Conservation (phyloP, 305 asterid species). For the Withania somnifera region DNA sequence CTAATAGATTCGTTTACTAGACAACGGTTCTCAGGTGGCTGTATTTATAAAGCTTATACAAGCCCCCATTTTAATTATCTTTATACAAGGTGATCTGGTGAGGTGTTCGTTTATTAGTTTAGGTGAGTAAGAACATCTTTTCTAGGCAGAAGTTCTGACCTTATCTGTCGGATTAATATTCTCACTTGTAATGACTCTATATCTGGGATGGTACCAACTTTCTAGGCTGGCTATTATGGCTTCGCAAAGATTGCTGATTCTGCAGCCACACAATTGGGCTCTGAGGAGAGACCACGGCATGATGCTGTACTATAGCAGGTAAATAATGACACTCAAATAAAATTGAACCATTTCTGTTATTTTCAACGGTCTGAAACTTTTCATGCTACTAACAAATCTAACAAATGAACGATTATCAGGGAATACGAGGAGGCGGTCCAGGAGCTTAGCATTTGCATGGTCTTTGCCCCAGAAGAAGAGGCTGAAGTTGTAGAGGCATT, state of each 20-base stretch:
- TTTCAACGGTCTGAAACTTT: background rate
- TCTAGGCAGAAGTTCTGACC: background rate
- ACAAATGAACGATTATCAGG: too few relatives aligned
- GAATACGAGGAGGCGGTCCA: slow-evolving; percentile 75
- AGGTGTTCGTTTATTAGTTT: background rate
- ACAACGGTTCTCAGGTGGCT: background rate
- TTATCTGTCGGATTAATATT: background rate
- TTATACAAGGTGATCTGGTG: background rate
- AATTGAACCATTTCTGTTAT: background rate
- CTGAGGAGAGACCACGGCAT: slow-evolving; percentile 79
- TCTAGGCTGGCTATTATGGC: slow-evolving; percentile 88
- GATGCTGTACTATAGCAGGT: slow-evolving; percentile 84
- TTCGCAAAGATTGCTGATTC: slow-evolving; percentile 67
- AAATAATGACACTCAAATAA: background rate
- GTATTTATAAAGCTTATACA: background rate
- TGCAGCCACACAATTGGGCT: slow-evolving; percentile 87
- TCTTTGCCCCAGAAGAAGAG: slow-evolving; percentile 91
- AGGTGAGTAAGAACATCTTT: background rate
- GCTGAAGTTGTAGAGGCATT: slow-evolving; percentile 55
- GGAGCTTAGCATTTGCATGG: slow-evolving; percentile 98
- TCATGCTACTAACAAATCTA: background rate
- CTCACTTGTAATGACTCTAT: background rate
- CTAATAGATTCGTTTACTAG: background rate
- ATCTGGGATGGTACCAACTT: slow-evolving; percentile 3
- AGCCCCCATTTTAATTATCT: background rate